Evolutionary conservation across 768 basidiomycete species (phyloP), one percentile per base, ranked within the genome.

Genomic region (Stropharia rugosoannulata): DNA sequence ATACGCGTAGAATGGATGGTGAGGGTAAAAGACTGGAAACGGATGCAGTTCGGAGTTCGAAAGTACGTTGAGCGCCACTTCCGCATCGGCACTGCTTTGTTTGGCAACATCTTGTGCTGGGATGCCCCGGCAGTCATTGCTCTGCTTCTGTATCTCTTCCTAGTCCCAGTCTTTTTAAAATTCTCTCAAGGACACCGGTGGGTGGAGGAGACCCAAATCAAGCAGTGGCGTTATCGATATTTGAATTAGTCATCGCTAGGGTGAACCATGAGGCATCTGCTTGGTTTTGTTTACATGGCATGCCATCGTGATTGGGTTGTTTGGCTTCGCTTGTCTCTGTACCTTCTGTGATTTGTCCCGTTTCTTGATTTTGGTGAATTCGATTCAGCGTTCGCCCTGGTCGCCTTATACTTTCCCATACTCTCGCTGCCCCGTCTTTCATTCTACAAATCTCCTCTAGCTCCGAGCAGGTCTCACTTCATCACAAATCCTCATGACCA

Each of bases 251-350:
- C 29, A 11, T 42, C 7, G 32, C 36, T 18, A 39, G 48, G 43
- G 32, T 45, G 6, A 32, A 56, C 56, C 57, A 59, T 57, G 60
- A 50, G 58, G 59, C 49, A 9, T 58, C 58, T 65, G 54, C 56
- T 60, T 66, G 48, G 67, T 19, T 63, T 64, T 75, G 69, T 71
- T 78, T 78, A 69, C 59, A 72, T 65, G 58, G 51, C 65, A 74
- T 73, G 74, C 70, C 73, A 60, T 73, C 63, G 73, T 74, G 70
- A 64, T 76, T 72, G 68, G 42, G 45, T 65, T 76, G 70, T 75
- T 75, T 66, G 64, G 51, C 49, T 38, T 39, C 49, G 54, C 63
- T 71, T 75, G 73, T 69, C 51, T 51, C 46, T 68, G 69, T 70
- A 61, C 70, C 70, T 69, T 68, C 62, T 55, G 60, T 68, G 68